phyloP scores from a whole-genome alignment of 495 filamentous ascomycete genomes.

The Aeminium ludgeri region DNA sequence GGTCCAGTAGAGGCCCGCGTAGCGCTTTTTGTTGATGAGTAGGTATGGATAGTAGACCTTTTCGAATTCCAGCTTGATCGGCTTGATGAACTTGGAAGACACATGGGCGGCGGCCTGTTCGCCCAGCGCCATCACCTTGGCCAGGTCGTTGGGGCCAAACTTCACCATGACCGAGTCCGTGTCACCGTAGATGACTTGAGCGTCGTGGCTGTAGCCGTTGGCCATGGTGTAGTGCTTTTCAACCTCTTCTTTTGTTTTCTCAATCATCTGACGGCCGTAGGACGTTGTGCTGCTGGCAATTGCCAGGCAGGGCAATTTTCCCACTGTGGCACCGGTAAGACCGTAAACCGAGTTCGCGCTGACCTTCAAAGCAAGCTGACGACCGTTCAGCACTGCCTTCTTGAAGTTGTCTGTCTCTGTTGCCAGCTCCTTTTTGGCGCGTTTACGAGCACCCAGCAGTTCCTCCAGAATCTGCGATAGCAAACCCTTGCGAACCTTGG shows the following conservation, averaged over 20 bases:
- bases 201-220: constrained; percentile 87
- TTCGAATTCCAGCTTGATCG: constrained; percentile 98
- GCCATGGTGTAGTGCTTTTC: constrained; percentile 75
- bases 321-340: constrained; percentile 86
- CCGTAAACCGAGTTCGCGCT: constrained; percentile 98
- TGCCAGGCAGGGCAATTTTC: constrained; percentile 84
- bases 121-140: constrained; percentile 82
- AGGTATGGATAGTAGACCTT: constrained; percentile 99
- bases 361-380: constrained; percentile 89
- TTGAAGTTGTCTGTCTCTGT: constrained; percentile 90
- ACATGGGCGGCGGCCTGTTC: constrained; percentile 77
- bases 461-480: constrained; percentile 92
- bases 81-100: constrained; percentile 78
- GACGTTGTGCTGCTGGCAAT: constrained; percentile 94
- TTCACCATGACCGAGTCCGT: constrained; percentile 99
- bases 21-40: constrained; percentile 99
- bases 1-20: constrained; percentile 94
- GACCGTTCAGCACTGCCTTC: constrained; percentile 92
- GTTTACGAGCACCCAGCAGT: constrained; percentile 72
- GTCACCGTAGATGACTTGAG: constrained; percentile 94
- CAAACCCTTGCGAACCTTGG: constrained; percentile 78
- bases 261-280: constrained; percentile 97
- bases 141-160: constrained; percentile 73
- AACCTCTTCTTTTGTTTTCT: constrained; percentile 86
- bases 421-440: constrained; percentile 79